Evolutionary conservation across 352 stramenopile genomes (phyloP).

Genomic region (Phytophthora pluvialis): DNA sequence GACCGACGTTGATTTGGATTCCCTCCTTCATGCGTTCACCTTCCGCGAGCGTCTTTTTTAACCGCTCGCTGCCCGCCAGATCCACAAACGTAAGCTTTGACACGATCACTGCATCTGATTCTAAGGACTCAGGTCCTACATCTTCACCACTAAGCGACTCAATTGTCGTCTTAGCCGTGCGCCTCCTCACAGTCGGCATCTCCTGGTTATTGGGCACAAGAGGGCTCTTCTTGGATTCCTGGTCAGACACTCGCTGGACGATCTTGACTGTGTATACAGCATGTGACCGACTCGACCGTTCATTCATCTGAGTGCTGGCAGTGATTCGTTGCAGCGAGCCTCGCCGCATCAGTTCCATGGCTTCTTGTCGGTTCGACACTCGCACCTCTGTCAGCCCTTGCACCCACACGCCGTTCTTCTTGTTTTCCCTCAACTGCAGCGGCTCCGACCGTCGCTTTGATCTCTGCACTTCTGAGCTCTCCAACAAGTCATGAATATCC

Average conservation of each 20-base stretch:
- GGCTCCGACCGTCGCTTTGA: conserved; percentile 43
- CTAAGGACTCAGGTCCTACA: conserved; percentile 2
- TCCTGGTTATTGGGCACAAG: conserved; percentile 24
- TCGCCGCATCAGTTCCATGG: conserved; percentile 80
- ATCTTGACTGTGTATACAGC: conserved; percentile 90
- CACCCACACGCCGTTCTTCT: conserved; percentile 75
- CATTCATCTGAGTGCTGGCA: conserved; percentile 90
- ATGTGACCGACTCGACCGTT: conserved; percentile 87
- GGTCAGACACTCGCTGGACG: conserved; percentile 50
- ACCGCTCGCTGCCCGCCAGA: conserved; percentile 83
- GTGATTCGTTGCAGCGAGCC: conserved; percentile 81
- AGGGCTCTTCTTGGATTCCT: conserved; percentile 19
- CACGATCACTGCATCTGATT: conserved; percentile 46
- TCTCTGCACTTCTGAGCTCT: conserved; percentile 43
- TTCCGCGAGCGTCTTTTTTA: conserved; percentile 88
- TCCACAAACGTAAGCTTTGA: conserved; percentile 91
- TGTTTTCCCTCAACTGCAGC: conserved; percentile 76
- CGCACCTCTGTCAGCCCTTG: conserved; percentile 81
- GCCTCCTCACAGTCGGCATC: conserved; percentile 1
- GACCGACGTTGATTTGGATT: conserved; percentile 89
- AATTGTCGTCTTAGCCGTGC: not conserved
- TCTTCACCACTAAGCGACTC: conserved; percentile 11
- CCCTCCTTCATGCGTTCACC: conserved; percentile 90
- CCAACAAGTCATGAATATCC: conserved; percentile 96
- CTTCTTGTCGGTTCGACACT: conserved; percentile 58